These are phyloP conservation scores for Pythium insidiosum DNA, from an alignment of 352 stramenopile species.

Conservation along the genomic window DNA sequence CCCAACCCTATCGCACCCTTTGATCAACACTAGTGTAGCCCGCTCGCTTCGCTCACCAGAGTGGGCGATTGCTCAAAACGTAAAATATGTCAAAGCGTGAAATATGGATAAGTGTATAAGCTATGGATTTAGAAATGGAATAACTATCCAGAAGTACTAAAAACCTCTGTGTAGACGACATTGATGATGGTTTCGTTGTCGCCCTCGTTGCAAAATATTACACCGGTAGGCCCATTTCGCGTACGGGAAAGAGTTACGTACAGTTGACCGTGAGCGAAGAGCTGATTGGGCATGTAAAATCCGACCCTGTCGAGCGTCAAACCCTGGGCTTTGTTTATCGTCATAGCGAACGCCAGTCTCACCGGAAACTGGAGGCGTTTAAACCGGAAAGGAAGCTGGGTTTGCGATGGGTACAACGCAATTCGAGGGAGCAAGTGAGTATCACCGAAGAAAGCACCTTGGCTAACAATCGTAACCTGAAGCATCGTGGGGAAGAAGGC, in stretches of 20 bases:
- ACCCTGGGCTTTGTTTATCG: slow-evolving; percentile 19
- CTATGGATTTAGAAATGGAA: background rate
- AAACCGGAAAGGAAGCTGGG: slow-evolving; percentile 8
- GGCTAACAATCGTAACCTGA: slow-evolving; percentile 7
- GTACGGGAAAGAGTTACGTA: slow-evolving; percentile 12
- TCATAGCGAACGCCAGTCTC: slow-evolving; percentile 16
- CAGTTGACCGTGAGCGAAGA: slow-evolving; percentile 13
- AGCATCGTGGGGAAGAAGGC: slow-evolving; percentile 7
- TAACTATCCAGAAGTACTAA: background rate
- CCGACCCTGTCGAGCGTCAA: slow-evolving; percentile 12
- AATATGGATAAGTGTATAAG: no score
- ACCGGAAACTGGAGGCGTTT: slow-evolving; percentile 16
- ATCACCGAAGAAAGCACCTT: slow-evolving; percentile 5
- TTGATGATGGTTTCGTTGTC: background rate
- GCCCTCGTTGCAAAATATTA: background rate
- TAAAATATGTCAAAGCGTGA: background rate
- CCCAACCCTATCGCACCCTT: no score
- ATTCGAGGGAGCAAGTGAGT: slow-evolving; percentile 11
- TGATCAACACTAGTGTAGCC: background rate
- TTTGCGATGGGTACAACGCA: slow-evolving; percentile 10
- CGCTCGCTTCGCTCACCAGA: background rate
- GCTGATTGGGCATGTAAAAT: slow-evolving; percentile 4
- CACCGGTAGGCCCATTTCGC: slow-evolving; percentile 1
- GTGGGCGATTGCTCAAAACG: background rate
- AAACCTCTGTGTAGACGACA: slow-evolving; percentile 6